phyloP scores from a whole-genome alignment of 2,329 filamentous ascomycete genomes.

The Sporothrix brunneoviolacea region DNA sequence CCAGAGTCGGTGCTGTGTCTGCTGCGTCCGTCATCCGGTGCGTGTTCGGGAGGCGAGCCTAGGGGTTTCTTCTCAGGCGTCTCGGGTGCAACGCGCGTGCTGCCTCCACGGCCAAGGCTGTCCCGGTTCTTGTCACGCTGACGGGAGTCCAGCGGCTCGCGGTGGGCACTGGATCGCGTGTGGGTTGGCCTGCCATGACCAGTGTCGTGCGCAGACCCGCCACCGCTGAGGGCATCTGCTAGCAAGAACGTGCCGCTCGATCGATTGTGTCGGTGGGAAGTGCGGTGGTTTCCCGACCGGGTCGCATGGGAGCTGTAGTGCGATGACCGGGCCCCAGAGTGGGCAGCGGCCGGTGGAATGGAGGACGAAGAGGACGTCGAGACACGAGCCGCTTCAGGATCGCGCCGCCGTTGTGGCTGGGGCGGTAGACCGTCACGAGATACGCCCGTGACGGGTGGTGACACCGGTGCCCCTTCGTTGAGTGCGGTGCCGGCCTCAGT shows the following conservation, averaged over 20 bases:
- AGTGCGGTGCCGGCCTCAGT: background rate
- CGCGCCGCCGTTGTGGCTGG: too few relatives aligned
- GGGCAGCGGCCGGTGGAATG: background rate
- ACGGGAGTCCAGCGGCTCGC: background rate
- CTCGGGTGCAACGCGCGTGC: background rate
- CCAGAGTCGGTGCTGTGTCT: background rate
- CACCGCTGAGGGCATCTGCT: constrained; percentile 33
- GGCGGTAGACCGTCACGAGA: background rate
- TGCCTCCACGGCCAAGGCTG: background rate
- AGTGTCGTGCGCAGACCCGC: constrained; percentile 1
- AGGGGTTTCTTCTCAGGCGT: background rate
- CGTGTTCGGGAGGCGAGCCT: background rate
- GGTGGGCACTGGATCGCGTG: background rate
- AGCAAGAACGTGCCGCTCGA: constrained; percentile 47
- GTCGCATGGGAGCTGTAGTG: background rate
- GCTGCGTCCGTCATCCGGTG: background rate
- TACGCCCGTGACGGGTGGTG: too few relatives aligned
- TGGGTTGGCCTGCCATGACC: background rate
- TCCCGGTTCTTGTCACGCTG: background rate
- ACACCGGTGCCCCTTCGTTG: background rate
- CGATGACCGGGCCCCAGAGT: background rate
- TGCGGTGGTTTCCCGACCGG: background rate
- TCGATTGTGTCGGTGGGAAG: constrained; percentile 24
- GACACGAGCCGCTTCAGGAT: too few relatives aligned
- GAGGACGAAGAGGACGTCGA: background rate